Evolutionary conservation across 495 filamentous ascomycete species (phyloP), one percentile per base, ranked within the genome.

Genomic region (Aspergillus indologenus): DNA sequence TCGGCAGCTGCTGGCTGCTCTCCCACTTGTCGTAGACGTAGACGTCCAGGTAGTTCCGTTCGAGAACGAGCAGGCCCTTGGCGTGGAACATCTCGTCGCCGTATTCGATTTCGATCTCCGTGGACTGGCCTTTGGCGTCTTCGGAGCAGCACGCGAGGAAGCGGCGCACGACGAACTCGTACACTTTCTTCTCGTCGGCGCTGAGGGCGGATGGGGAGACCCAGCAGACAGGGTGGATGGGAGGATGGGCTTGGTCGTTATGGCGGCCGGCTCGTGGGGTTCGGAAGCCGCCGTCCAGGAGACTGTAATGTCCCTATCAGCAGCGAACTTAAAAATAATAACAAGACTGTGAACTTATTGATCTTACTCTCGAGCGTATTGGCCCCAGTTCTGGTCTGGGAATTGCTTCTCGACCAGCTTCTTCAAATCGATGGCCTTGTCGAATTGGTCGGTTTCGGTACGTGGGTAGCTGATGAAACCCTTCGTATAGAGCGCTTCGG

Each of bases 131-230:
- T 66, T 87, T 85, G 17, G 94, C 94, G 65, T 98, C 95, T 29
- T 96, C 89, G 29, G 93, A 96, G 71, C 94, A 98, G 69, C 93
- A 98, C 24, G 93, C 94, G 12, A 98, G 83, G 70, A 98, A 98
- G 3, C 94, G 87, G 0, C 94, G 89, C n/a, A 86, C 85, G 5
- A 98, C 86, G 61, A 98, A 94, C 73, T 98, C 94, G 69, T 98
- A 97, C 12, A 98, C 82, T 48, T 85, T 86, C 48, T 82, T 84
- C 54, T 94, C 90, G 0, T 88, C 78, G 24, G 78, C 76, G 23
- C 63, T 81, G 12, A 96, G 79, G 6, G 78, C 75, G n/a, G 66
- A 70, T 0, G 85, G 83, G 4, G 81, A 75, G 5, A 87, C 91
- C 68, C 87, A 92, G 53, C 86, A 87, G 51, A 98, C 86, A 0